Base-by-base conservation (phyloP, 805 yeast genomes). In the Tetrapisispora arboricola region DNA sequence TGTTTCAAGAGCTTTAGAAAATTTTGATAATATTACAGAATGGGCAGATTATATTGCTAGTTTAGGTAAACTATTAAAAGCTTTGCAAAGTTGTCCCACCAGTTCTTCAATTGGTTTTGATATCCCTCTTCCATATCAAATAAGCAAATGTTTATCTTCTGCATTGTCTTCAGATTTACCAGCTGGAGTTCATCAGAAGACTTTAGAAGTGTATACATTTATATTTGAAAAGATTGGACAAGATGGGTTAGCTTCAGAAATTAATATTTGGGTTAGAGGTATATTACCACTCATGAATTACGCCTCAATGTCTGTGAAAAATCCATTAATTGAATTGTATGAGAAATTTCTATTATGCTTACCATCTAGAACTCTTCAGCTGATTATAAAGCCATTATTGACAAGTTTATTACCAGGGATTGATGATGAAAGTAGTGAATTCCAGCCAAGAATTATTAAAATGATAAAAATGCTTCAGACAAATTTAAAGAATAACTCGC, bases 11-110 rank as follows among this genome's bases (percentile, higher is more conserved):
- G 84, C 92, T 0, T 66, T 92, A 18, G 70, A 73, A 6, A 68
- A 75, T 16, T 90, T 90, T 65, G 95, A 85, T 39, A 65, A 83
- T 2, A 81, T 87, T 1, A 83, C 78, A 25, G 98, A 92, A 65
- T 92, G 99, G 99, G 97, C 98, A 12, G 98, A 92, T 58, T 87
- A 90, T 58, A 92, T 92, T 42, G 81, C 96, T 18, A 88, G 85
- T 57, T 67, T 94, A 34, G 78, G 90, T 2, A 76, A 83, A 44
- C 70, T 94, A 6, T 77, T 78, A 44, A 84, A 86, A 57, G 79
- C 94, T 0, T 61, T 88, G 31, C 75, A 72, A 44, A 62, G 70
- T 58, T 31, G 65, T 45, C 62, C 70, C 51, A 48, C 63, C 37
- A 42, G 56, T 49, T 55, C 60, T 26, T 4, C 24, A 10, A 61